Conservation (phyloP, 2,329 filamentous ascomycete species). For the Coniochaeta prunicola region DNA sequence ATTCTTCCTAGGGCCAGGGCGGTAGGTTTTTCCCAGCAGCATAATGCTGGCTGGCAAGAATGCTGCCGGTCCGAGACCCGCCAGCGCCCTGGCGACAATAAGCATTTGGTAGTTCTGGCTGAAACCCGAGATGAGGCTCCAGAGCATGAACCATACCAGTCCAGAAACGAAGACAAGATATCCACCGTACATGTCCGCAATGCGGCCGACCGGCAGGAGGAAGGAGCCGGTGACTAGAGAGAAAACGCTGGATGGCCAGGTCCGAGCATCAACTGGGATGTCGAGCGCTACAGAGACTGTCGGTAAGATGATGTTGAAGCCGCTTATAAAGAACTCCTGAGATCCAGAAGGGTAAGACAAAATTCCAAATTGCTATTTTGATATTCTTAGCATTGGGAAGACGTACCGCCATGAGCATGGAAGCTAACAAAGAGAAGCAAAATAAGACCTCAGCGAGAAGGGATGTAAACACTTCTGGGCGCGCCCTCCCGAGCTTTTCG, state of each 20-base stretch:
- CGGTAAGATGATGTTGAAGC: slow-evolving; percentile 53
- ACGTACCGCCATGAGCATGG: slow-evolving; percentile 46
- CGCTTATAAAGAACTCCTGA: slow-evolving; percentile 57
- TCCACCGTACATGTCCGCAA: slow-evolving; percentile 39
- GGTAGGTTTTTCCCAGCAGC: slow-evolving; percentile 51
- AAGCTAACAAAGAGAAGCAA: slow-evolving; percentile 50
- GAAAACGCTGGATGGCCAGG: slow-evolving; percentile 46
- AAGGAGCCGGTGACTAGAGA: slow-evolving; percentile 33
- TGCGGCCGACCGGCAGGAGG: slow-evolving; percentile 43
- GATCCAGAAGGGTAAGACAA: not conserved
- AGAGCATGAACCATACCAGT: slow-evolving; percentile 43
- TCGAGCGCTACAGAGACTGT: slow-evolving; percentile 44
- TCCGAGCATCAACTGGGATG: slow-evolving; percentile 46
- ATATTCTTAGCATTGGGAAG: not conserved
- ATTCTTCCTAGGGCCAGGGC: slow-evolving; percentile 56
- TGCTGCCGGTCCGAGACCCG: slow-evolving; percentile 52
- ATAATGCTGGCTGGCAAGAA: slow-evolving; percentile 54
- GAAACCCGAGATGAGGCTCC: slow-evolving; percentile 50
- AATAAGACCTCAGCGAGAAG: slow-evolving; percentile 49
- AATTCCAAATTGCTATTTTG: not conserved
- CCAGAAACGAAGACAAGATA: slow-evolving; percentile 38
- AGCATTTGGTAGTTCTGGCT: slow-evolving; percentile 50
- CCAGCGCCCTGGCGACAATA: slow-evolving; percentile 50
- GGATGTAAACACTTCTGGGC: slow-evolving; percentile 44
- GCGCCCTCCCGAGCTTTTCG: slow-evolving; percentile 50